Base-by-base conservation (phyloP, 371 early-diverging fungal genomes). In the Globomyces sp. region DNA sequence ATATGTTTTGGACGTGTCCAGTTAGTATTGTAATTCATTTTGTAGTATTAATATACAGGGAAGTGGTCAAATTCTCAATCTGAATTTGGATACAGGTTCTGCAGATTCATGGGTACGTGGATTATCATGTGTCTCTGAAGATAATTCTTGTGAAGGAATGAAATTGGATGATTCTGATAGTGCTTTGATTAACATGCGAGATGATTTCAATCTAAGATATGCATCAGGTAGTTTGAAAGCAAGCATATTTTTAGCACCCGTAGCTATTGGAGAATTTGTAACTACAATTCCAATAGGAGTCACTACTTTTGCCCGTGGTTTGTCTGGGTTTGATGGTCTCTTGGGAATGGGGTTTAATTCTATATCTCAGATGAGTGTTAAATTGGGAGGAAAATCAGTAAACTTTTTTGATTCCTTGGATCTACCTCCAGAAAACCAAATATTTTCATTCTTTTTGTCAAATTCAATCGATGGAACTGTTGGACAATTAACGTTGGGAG, bases 401-500 rank as follows among this genome's bases (percentile, higher is more conserved):
- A 36, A 37, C 40, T 55, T n/a, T 55, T 55, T 52, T 57, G 42
- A 5, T 63, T 41, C 46, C 68, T 43, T 37, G 24, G 40, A 61
- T 68, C 44, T 40, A 36, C 34, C n/a, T 63, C n/a, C 36, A 39
- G 67, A 8, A 64, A 45, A 64, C 59, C 61, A 4, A 24, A 13
- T 24, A 36, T 70, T 74, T 42, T 64, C 69, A 37, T 74, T 74
- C 58, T 74, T 71, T 63, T 62, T 74, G 42, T 65, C 66, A 24
- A 42, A 71, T 64, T 60, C 43, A 36, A 47, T 41, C 1, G 68
- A 74, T 60, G 70, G 70, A 42, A 61, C 68, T 58, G 61, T 37
- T 24, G 89, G 87, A n/a, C 82, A 85, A 65, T 70, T 86, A 43
- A 81, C 83, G 41, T 79, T 89, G 71, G 86, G 86, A 13, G 87